phyloP scores from a whole-genome alignment of 345 rosid species.

The Toxicodendron radicans region DNA sequence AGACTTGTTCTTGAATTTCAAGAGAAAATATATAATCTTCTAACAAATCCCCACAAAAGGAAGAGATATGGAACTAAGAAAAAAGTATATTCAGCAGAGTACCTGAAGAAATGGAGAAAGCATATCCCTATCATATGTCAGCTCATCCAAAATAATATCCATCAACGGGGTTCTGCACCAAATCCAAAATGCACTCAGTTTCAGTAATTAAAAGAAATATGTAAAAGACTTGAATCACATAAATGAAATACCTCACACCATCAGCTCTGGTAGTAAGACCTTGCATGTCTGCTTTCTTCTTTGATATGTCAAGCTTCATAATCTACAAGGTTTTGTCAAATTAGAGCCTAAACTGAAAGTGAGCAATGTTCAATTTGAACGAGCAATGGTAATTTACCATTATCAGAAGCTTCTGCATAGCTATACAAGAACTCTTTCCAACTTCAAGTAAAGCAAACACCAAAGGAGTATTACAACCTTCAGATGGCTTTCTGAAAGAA shows the following conservation, averaged over 20 bases:
- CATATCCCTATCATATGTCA: conserved; percentile 57
- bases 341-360: conserved; percentile 11
- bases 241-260: conserved; percentile 60
- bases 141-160: conserved; percentile 72
- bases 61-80: not conserved
- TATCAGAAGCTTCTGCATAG: conserved; percentile 64
- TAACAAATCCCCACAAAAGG: not conserved
- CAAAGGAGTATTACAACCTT: conserved; percentile 28
- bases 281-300: conserved; percentile 61
- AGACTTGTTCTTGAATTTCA: not conserved
- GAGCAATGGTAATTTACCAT: conserved; percentile 38
- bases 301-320: conserved; percentile 75
- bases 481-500: conserved; percentile 27
- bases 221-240: not conserved
- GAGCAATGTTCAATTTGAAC: conserved; percentile 5
- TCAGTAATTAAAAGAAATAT: not conserved
- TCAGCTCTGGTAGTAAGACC: conserved; percentile 69
- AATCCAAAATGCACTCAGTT: conserved; percentile 5
- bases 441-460: conserved; percentile 50
- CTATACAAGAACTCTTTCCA: conserved; percentile 39
- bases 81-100: conserved; percentile 9
- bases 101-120: conserved; percentile 71
- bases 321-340: conserved; percentile 42
- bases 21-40: not conserved
- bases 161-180: conserved; percentile 64